Evolutionary conservation across 2,329 filamentous ascomycete genomes (phyloP).

Genomic region (Botrytis paeoniae): DNA sequence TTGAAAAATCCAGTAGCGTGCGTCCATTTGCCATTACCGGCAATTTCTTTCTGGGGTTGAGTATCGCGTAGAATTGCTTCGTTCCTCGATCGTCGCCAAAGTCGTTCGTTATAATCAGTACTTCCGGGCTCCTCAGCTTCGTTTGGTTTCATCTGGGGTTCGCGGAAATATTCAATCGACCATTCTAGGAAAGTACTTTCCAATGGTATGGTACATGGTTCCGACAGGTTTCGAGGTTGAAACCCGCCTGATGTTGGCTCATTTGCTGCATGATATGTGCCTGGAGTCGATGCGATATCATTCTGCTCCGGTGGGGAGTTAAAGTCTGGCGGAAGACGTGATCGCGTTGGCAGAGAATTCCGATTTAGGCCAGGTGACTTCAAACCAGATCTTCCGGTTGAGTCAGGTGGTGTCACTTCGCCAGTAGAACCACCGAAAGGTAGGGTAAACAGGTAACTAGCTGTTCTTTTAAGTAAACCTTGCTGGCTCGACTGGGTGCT

Average conservation of each 20-base stretch:
- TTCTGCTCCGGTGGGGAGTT: constrained; percentile 69
- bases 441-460: constrained; percentile 58
- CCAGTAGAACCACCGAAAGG: constrained; percentile 46
- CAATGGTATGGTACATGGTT: constrained; percentile 67
- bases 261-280: constrained; percentile 72
- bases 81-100: constrained; percentile 91
- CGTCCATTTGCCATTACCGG: constrained; percentile 84
- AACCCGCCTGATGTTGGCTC: constrained; percentile 80
- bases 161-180: constrained; percentile 96
- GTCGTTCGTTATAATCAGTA: constrained; percentile 89
- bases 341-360: constrained; percentile 32
- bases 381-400: constrained; percentile 26
- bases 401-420: constrained; percentile 32
- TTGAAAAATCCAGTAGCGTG: constrained; percentile 79
- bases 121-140: constrained; percentile 96
- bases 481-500: constrained; percentile 51
- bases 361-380: constrained; percentile 33
- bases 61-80: constrained; percentile 89
- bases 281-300: constrained; percentile 62
- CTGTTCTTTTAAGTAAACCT: constrained; percentile 60
- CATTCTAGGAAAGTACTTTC: constrained; percentile 85
- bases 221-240: constrained; percentile 56
- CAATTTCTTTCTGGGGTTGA: constrained; percentile 87
- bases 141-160: constrained; percentile 95
- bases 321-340: constrained; percentile 55